Percentiles rank a stretch among this genome's conserved stretches.
phyloP scores from a whole-genome alignment of 2,329 filamentous ascomycete species.

The Beauveria scarabaeidicola region DNA sequence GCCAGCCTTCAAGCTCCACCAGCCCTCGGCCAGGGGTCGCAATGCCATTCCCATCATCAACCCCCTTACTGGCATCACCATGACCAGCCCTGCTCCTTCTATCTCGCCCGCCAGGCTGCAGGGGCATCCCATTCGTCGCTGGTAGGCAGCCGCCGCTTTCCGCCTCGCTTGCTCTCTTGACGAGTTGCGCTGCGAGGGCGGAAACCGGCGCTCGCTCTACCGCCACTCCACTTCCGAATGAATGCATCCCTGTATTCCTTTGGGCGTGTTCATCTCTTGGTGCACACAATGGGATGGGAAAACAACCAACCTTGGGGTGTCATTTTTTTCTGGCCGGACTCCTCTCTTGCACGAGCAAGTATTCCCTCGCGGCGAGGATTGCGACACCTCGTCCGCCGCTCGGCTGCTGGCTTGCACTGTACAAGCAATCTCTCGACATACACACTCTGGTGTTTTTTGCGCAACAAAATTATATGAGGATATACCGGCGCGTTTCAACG shows the following conservation, averaged over 20 bases:
- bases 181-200: slow-evolving; percentile 20
- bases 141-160: slow-evolving; percentile 32
- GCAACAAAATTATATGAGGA: slow-evolving; percentile 26
- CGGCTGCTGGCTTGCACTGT: slow-evolving; percentile 23
- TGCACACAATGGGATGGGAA: slow-evolving; percentile 26
- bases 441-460: slow-evolving; percentile 20
- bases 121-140: slow-evolving; percentile 41
- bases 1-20: slow-evolving; percentile 71
- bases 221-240: slow-evolving; percentile 1
- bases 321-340: slow-evolving; percentile 31
- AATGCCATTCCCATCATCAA: slow-evolving; percentile 98
- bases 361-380: neutral
- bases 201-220: slow-evolving; percentile 22
- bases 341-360: slow-evolving; percentile 16
- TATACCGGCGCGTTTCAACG: slow-evolving; percentile 27
- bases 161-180: slow-evolving; percentile 24
- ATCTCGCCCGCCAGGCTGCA: slow-evolving; percentile 56
- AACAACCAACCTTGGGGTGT: slow-evolving; percentile 25
- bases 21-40: slow-evolving; percentile 79
- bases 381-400: slow-evolving; percentile 3
- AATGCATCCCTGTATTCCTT: slow-evolving; percentile 12
- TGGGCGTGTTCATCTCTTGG: slow-evolving; percentile 37
- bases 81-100: slow-evolving; percentile 78
- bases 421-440: slow-evolving; percentile 43
- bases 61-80: slow-evolving; percentile 78